phyloP scores from a whole-genome alignment of 2,329 filamentous ascomycete genomes.

The Arthrobotrys conoides region DNA sequence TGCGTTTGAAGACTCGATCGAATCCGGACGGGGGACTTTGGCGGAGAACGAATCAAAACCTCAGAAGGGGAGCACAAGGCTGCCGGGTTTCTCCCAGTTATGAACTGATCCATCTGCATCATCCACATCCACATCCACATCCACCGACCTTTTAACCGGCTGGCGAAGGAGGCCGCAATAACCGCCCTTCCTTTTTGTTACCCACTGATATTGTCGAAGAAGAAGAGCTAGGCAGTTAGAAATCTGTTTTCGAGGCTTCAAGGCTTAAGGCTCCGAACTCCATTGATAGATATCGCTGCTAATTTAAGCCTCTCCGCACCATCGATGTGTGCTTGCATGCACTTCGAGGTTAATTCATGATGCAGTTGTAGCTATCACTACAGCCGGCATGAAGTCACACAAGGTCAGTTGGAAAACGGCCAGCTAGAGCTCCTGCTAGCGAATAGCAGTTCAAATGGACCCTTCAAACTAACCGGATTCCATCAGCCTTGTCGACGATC shows the following conservation, averaged over 20 bases:
- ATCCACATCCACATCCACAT: too few species aligned
- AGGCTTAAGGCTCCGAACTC: constrained; percentile 1
- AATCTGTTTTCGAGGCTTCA: neutral
- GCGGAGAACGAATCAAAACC: constrained; percentile 9
- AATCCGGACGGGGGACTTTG: constrained; percentile 4
- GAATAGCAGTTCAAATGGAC: neutral
- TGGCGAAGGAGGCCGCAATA: constrained; percentile 1
- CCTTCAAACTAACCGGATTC: constrained; percentile 9
- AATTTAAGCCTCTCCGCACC: neutral
- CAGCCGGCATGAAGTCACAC: constrained; percentile 4
- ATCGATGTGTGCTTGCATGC: neutral
- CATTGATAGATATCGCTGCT: neutral
- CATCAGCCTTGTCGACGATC: constrained; percentile 5
- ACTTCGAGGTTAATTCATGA: neutral
- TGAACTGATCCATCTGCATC: constrained; percentile 3
- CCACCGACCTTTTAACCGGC: neutral
- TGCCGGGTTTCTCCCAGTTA: neutral
- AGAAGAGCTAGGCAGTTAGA: constrained; percentile 13
- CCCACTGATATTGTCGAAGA: neutral
- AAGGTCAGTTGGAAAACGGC: neutral
- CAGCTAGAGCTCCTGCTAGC: too few species aligned
- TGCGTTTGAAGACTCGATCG: neutral
- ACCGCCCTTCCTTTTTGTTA: neutral
- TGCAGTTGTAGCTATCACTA: neutral
- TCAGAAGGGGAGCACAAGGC: constrained; percentile 22